phyloP scores from a whole-genome alignment of 768 basidiomycete species.

The Hygrophorus pudorinus region DNA sequence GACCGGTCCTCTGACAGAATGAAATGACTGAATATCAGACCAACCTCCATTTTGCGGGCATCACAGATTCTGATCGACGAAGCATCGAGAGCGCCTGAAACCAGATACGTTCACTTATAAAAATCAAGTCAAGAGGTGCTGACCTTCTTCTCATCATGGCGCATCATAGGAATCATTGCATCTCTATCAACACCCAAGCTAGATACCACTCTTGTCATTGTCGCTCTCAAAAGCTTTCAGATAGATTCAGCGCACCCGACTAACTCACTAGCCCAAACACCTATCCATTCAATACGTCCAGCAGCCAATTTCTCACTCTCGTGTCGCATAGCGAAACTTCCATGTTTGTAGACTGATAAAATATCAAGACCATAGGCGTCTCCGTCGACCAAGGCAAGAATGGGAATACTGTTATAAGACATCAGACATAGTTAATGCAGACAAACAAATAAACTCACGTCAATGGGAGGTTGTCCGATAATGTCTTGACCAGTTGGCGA shows the following conservation, averaged over 20 bases:
- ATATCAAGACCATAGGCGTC: constrained; percentile 94
- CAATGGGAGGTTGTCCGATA: constrained; percentile 55
- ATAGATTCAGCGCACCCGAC: constrained; percentile 32
- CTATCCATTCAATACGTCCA: constrained; percentile 67
- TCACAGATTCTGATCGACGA: constrained; percentile 21
- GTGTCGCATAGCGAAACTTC: constrained; percentile 61
- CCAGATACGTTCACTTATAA: background rate
- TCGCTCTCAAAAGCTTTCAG: background rate
- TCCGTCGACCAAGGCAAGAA: constrained; percentile 76
- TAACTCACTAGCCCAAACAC: constrained; percentile 64
- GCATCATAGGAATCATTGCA: constrained; percentile 56
- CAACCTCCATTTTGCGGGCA: constrained; percentile 65
- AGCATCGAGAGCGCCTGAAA: constrained; percentile 58
- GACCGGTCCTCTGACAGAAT: background rate
- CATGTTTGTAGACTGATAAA: constrained; percentile 76
- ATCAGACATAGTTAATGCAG: constrained; percentile 1
- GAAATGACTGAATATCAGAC: constrained; percentile 7
- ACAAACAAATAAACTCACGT: constrained; percentile 29
- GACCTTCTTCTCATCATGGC: constrained; percentile 70
- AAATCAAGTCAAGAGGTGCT: constrained; percentile 2
- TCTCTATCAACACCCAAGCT: constrained; percentile 57
- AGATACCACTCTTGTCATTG: background rate
- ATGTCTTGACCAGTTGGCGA: constrained; percentile 65
- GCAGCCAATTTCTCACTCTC: constrained; percentile 64
- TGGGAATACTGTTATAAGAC: constrained; percentile 52